A percentile compares a stretch with the other conserved stretches of the same genome.
Conservation (phyloP, 148 eudicot genomes). For the Dianthus caryophyllus region DNA sequence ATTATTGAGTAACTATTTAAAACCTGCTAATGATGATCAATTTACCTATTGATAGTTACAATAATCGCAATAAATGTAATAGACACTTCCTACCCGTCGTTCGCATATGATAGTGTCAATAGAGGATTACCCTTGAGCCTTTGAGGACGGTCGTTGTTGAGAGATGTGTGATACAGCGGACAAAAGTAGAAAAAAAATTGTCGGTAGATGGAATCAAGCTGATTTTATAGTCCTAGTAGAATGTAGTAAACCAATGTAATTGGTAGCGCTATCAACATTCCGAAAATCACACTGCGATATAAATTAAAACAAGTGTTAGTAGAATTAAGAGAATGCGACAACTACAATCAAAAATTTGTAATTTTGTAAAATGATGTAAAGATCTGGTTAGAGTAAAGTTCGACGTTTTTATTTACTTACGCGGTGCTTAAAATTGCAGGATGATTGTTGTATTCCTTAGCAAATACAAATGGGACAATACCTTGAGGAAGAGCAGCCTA, state of each 20-base stretch:
- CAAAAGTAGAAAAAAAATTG: background rate
- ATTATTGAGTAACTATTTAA: too few species aligned
- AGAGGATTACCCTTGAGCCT: background rate
- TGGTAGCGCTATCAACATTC: constrained; percentile 92
- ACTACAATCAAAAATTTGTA: background rate
- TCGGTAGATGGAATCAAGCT: background rate
- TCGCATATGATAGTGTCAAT: too few species aligned
- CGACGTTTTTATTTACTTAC: constrained; percentile 41
- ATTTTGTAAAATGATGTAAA: too few species aligned
- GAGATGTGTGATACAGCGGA: background rate
- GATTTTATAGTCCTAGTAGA: constrained; percentile 54
- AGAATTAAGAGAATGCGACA: background rate
- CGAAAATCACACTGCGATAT: constrained; percentile 76
- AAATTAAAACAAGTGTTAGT: background rate
- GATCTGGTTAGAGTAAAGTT: too few species aligned
- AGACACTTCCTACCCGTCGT: too few species aligned
- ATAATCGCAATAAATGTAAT: too few species aligned
- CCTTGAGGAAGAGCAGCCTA: constrained; percentile 98
- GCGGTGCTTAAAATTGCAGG: constrained; percentile 81
- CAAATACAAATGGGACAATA: constrained; percentile 89
- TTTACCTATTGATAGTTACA: too few species aligned
- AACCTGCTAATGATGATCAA: too few species aligned
- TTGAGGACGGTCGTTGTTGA: background rate
- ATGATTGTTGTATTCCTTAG: constrained; percentile 91
- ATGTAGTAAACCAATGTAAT: constrained; percentile 85